These are phyloP conservation scores for Epichloe festucae DNA, from an alignment of 2,329 filamentous ascomycete species.

Conservation along the genomic window DNA sequence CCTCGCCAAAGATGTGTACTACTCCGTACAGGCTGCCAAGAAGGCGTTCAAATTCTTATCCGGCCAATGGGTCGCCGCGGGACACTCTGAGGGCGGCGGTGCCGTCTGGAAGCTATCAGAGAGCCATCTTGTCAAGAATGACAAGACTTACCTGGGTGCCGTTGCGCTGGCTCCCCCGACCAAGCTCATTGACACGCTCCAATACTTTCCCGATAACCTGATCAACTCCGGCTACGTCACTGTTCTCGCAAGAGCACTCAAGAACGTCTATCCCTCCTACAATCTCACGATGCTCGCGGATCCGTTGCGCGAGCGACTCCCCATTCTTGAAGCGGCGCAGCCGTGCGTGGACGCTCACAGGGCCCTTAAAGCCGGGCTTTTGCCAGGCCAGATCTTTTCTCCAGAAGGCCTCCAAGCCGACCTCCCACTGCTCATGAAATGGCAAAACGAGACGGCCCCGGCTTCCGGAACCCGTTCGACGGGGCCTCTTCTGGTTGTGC, in stretches of 20 bases:
- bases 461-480: conserved; percentile 1
- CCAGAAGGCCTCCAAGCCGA: not conserved
- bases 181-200: conserved; percentile 5
- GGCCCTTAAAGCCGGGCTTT: conserved; percentile 2
- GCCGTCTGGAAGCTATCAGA: conserved; percentile 11
- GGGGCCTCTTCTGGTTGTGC: conserved; percentile 6
- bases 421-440: not conserved
- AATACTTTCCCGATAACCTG: not conserved
- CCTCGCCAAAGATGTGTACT: conserved; percentile 9
- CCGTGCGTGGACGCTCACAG: not conserved
- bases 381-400: not conserved
- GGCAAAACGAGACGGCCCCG: conserved; percentile 4
- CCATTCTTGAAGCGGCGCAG: conserved; percentile 3
- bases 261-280: conserved; percentile 2
- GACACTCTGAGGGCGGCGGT: conserved; percentile 6
- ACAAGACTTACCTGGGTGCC: conserved; percentile 7
- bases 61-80: no score
- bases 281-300: conserved; percentile 1
- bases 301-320: conserved; percentile 1
- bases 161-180: conserved; percentile 9
- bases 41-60: no score
- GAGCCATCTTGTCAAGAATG: conserved; percentile 5
- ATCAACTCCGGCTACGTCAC: conserved; percentile 4
- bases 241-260: conserved; percentile 1
- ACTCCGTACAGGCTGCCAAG: not conserved